These are phyloP conservation scores for Castanea mollissima DNA, from an alignment of 306 rosid genomes.

Conservation along the genomic window DNA sequence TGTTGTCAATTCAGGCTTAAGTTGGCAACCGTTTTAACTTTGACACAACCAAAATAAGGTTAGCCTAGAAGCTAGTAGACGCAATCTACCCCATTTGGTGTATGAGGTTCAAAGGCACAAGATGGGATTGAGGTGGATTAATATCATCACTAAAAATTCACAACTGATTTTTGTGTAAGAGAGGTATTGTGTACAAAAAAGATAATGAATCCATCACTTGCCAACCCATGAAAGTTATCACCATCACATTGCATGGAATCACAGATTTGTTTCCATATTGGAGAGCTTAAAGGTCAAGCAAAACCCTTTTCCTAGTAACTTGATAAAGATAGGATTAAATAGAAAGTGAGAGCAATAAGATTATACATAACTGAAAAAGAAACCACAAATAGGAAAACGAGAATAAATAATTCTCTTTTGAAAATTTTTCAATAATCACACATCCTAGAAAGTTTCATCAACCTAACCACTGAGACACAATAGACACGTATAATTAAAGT, in stretches of 20 bases:
- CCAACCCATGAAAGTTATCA: neutral
- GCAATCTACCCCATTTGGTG: too few relatives aligned
- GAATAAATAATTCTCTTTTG: neutral
- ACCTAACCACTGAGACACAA: neutral
- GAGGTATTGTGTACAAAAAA: too few relatives aligned
- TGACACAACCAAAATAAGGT: too few relatives aligned
- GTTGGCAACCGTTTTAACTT: too few relatives aligned
- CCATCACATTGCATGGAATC: too few relatives aligned
- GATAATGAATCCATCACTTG: neutral
- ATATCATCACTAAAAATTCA: too few relatives aligned
- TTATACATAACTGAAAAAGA: neutral
- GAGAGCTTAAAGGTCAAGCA: neutral
- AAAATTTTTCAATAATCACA: conserved; percentile 1
- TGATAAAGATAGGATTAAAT: neutral
- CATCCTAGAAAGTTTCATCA: conserved; percentile 2
- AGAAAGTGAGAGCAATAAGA: neutral
- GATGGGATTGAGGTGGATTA: too few relatives aligned
- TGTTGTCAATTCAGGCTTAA: too few relatives aligned
- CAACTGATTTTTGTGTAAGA: too few relatives aligned
- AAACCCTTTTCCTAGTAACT: neutral
- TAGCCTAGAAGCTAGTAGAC: too few relatives aligned
- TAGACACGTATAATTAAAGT: neutral
- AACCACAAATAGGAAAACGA: neutral
- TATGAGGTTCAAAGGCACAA: too few relatives aligned
- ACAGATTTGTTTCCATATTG: neutral